A percentile compares a stretch with the other conserved stretches of the same genome.
Conservation (phyloP, 148 eudicot genomes). For the Talinum fruticosum region DNA sequence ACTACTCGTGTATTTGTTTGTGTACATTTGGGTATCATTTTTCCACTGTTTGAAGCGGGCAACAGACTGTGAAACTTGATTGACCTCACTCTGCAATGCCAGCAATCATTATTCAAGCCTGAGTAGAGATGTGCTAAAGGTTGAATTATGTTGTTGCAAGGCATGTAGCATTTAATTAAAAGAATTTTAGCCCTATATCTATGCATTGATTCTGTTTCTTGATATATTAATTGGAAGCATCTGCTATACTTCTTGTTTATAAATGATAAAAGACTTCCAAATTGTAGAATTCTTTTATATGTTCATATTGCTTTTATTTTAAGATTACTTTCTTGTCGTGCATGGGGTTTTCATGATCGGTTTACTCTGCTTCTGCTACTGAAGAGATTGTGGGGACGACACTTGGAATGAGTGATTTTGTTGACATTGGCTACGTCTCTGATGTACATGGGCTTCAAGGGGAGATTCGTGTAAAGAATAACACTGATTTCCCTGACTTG, state of each 20-base stretch:
- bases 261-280: not conserved
- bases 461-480: conserved; percentile 80
- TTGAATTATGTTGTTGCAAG: not conserved
- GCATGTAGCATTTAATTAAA: not conserved
- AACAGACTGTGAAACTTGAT: not conserved
- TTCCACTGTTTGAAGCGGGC: not conserved
- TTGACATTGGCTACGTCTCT: conserved; percentile 74
- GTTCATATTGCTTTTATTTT: not conserved
- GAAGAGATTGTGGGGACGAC: conserved; percentile 49
- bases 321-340: not conserved
- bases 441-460: conserved; percentile 91
- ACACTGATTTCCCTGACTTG: conserved; percentile 84
- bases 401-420: conserved; percentile 40
- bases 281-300: not conserved
- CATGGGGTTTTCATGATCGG: not conserved
- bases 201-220: not conserved
- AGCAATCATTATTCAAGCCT: not conserved
- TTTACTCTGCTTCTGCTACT: conserved; percentile 24
- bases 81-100: not conserved
- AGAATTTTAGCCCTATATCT: not conserved
- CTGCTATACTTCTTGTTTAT: not conserved
- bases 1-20: not conserved
- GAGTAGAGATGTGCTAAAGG: not conserved
- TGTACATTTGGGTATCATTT: not conserved
- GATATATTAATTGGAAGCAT: not conserved